phyloP scores from a whole-genome alignment of 306 rosid genomes.

The Glycine soja region DNA sequence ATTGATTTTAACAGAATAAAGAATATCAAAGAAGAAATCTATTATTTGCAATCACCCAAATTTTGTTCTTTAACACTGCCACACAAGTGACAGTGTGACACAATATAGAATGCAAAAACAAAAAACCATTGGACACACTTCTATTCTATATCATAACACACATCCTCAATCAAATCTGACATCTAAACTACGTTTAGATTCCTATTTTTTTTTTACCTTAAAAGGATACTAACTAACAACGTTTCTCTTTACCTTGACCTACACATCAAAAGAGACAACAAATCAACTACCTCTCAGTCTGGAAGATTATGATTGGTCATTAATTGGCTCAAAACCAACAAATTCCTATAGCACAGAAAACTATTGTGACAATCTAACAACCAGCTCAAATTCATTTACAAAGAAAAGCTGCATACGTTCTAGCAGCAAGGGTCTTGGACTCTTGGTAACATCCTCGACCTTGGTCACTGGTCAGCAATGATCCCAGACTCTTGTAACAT shows the following conservation, averaged over 20 bases:
- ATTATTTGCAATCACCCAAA: slow-evolving; percentile 1
- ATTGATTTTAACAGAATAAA: neutral
- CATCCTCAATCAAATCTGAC: slow-evolving; percentile 1
- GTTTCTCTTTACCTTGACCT: neutral
- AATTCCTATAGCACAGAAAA: neutral
- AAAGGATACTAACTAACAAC: slow-evolving; percentile 31
- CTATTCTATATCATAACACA: neutral
- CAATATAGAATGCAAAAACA: neutral
- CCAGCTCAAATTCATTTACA: slow-evolving; percentile 28
- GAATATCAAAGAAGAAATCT: slow-evolving; percentile 7
- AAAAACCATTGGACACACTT: neutral
- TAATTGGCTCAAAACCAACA: slow-evolving; percentile 15
- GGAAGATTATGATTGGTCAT: neutral
- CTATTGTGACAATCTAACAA: neutral
- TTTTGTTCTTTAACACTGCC: neutral
- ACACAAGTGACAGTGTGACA: neutral
- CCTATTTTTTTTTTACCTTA: slow-evolving; percentile 14
- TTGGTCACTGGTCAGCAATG: neutral
- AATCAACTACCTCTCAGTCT: neutral
- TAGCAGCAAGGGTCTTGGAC: neutral
- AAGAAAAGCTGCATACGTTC: neutral
- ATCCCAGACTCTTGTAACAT: neutral
- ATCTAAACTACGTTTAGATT: neutral
- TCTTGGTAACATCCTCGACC: neutral
- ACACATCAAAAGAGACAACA: slow-evolving; percentile 7